Base-by-base conservation (phyloP, 2,329 filamentous ascomycete species). In the Periconia digitata region DNA sequence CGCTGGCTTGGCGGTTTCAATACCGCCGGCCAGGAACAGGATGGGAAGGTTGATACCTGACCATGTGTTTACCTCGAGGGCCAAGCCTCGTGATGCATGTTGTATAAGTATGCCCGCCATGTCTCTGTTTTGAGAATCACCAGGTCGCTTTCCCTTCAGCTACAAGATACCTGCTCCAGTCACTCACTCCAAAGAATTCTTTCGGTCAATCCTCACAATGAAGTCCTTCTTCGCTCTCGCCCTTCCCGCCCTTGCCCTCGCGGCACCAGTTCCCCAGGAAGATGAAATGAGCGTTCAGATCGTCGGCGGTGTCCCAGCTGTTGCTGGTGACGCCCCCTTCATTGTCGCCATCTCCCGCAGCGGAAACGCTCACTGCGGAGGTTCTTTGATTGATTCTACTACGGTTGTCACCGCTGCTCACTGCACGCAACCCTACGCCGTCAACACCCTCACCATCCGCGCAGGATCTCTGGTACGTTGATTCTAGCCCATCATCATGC, bases 401-500 rank as follows among this genome's bases (percentile, higher is more conserved):
- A 66, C 63, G 3, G 58, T 66, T 38, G 32, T 66, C 41, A 64
- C 62, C 13, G 63, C 63, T 27, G 62, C 54, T 50, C 63, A 66
- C 52, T 66, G 63, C 52, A 54, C 52, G 44, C 54, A 54, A 8
- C 52, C 49, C 36, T 45, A 49, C 23, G 47, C 48, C 47, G 59
- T 54, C 34, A 57, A 55, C 7, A 17, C 44, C 8, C 20, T 62
- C 24, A 40, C 36, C 15, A 46, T 66, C 40, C 63, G 63, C 24
- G 53, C 57, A 16, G 63, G 63, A 42, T 50, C 51, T 24, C 29
- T 62, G 17, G 62, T 63, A 56, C 32, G 53, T 53, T 12, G 16
- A 20, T 16, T 32, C n/a, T n/a, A n/a, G 35, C 18, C n/a, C 5
- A 4, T 37, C 3, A 16, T 12, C 6, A 16, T 8, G 10, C 6